Conservation (phyloP, 192 early-diverging fungal species). For the Podila clonocystis region DNA sequence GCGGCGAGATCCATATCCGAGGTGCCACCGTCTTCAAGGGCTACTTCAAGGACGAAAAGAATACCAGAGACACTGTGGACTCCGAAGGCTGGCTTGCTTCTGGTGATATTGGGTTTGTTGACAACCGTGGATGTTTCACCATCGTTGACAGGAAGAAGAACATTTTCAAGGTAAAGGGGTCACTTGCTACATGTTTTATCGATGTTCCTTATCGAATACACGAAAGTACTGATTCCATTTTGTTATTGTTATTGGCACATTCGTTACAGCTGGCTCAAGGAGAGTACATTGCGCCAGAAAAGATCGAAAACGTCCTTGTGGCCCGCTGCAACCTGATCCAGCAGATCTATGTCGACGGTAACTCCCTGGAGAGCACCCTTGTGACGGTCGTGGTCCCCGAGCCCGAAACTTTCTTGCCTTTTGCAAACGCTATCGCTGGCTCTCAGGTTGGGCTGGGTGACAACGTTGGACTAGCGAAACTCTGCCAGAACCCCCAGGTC, state of each 20-base stretch:
- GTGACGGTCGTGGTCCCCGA: slow-evolving; percentile 66
- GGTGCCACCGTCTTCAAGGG: slow-evolving; percentile 78
- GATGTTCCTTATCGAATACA: neutral
- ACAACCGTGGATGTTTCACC: slow-evolving; percentile 72
- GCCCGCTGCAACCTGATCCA: slow-evolving; percentile 51
- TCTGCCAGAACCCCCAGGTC: slow-evolving; percentile 63
- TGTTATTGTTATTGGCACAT: neutral
- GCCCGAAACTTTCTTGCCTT: slow-evolving; percentile 56
- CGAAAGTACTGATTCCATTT: slow-evolving; percentile 47
- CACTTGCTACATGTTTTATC: neutral
- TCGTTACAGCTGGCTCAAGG: slow-evolving; percentile 64
- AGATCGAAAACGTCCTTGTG: slow-evolving; percentile 76
- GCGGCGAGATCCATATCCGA: slow-evolving; percentile 90
- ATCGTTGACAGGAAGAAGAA: slow-evolving; percentile 91
- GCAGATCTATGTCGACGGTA: slow-evolving; percentile 67
- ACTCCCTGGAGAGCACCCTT: slow-evolving; percentile 56
- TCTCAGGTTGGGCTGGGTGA: slow-evolving; percentile 32
- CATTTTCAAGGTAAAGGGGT: slow-evolving; percentile 69
- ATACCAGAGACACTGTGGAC: slow-evolving; percentile 82
- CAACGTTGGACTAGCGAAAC: slow-evolving; percentile 50
- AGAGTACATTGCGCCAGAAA: slow-evolving; percentile 95
- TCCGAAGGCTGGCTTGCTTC: slow-evolving; percentile 88
- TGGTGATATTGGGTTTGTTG: slow-evolving; percentile 83
- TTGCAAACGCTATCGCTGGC: slow-evolving; percentile 53
- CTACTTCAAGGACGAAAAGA: slow-evolving; percentile 86